Conservation (phyloP, 2,329 filamentous ascomycete genomes). For the Aureobasidium subglaciale region DNA sequence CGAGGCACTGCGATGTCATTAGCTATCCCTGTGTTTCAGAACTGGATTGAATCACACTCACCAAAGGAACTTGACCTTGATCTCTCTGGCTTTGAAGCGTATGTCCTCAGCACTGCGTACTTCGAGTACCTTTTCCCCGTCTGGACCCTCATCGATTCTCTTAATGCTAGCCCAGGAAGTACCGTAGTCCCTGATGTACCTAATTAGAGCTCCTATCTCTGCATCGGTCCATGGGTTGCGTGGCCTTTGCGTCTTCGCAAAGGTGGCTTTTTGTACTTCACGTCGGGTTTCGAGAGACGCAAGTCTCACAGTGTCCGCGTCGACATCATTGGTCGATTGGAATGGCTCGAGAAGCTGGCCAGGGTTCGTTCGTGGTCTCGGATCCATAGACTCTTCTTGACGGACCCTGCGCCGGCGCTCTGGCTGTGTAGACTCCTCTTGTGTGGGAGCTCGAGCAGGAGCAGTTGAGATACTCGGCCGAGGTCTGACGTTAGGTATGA, state of each 20-base stretch:
- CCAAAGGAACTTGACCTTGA: slow-evolving; percentile 42
- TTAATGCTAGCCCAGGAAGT: slow-evolving; percentile 43
- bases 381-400: background rate
- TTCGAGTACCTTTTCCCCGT: slow-evolving; percentile 16
- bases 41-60: slow-evolving; percentile 25
- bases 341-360: slow-evolving; percentile 25
- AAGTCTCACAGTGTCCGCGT: background rate
- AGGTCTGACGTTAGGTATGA: slow-evolving; percentile 20
- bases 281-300: background rate
- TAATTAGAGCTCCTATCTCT: slow-evolving; percentile 38
- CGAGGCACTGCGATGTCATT: slow-evolving; percentile 22
- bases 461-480: background rate
- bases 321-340: slow-evolving; percentile 21
- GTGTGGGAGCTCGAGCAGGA: background rate
- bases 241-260: slow-evolving; percentile 24
- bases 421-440: background rate
- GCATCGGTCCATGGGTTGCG: slow-evolving; percentile 30
- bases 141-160: slow-evolving; percentile 26
- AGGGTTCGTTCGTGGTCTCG: slow-evolving; percentile 25
- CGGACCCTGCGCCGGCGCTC: background rate
- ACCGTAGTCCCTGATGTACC: slow-evolving; percentile 38
- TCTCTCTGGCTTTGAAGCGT: slow-evolving; percentile 42
- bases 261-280: slow-evolving; percentile 28
- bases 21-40: slow-evolving; percentile 15
- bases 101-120: slow-evolving; percentile 44